Conservation (phyloP, 1,139 yeast genomes). For the Pneumocystis canis region DNA sequence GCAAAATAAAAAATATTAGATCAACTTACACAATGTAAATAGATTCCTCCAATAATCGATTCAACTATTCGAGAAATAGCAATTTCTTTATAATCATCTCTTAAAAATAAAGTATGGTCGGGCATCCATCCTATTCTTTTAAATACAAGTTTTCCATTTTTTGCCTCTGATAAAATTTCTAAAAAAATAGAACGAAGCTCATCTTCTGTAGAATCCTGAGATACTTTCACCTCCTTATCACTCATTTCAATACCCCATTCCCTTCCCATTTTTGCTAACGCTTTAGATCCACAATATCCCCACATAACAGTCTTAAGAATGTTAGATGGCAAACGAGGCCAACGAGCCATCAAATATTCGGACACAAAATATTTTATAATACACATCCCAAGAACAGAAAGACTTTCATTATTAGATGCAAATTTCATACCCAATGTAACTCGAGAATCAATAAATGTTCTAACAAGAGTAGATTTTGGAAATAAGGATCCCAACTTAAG, state of each 20-base stretch:
- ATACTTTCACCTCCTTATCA: conserved; percentile 20
- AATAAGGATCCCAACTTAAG: conserved; percentile 22
- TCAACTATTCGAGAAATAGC: conserved; percentile 44
- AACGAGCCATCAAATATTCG: conserved; percentile 55
- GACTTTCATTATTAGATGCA: conserved; percentile 49
- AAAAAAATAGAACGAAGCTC: conserved; percentile 1
- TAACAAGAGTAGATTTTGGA: conserved; percentile 13
- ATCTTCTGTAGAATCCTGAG: conserved; percentile 22
- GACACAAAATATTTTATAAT: conserved; percentile 61
- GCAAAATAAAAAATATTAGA: not conserved
- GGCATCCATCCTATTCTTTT: conserved; percentile 20
- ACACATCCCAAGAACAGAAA: conserved; percentile 66
- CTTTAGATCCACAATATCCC: conserved; percentile 51
- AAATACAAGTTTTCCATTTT: conserved; percentile 12
- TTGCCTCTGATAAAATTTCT: conserved; percentile 3
- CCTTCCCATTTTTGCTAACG: conserved; percentile 49
- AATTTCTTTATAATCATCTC: conserved; percentile 8
- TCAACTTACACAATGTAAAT: not conserved
- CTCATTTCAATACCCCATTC: conserved; percentile 73
- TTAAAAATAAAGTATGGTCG: conserved; percentile 12
- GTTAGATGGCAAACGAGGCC: conserved; percentile 79
- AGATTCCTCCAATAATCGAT: conserved; percentile 54
- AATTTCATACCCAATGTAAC: conserved; percentile 34
- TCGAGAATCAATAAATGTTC: conserved; percentile 15
- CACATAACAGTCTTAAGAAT: conserved; percentile 62